phyloP scores from a whole-genome alignment of 2,329 filamentous ascomycete genomes.

The Aspergillus intermedius region DNA sequence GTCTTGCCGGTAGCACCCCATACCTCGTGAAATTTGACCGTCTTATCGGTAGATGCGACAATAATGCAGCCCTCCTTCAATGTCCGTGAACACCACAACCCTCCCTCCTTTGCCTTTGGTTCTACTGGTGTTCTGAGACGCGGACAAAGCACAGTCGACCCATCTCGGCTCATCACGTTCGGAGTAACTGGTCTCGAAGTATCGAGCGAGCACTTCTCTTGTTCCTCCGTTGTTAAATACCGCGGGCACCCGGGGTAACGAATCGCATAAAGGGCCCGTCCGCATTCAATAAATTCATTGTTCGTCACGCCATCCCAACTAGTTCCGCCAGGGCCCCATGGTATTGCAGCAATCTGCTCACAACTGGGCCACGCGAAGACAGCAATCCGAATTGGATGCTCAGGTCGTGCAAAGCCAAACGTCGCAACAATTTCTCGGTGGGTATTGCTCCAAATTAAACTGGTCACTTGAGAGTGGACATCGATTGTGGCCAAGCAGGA shows the following conservation, averaged over 20 bases:
- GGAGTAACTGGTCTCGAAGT: background rate
- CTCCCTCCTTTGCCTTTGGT: constrained; percentile 44
- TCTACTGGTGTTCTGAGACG: constrained; percentile 15
- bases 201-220: background rate
- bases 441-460: constrained; percentile 81
- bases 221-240: constrained; percentile 12
- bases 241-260: constrained; percentile 65
- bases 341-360: constrained; percentile 73
- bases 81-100: constrained; percentile 51
- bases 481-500: constrained; percentile 82
- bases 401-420: constrained; percentile 86
- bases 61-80: constrained; percentile 76
- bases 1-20: constrained; percentile 64
- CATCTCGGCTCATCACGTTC: constrained; percentile 1
- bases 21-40: constrained; percentile 91
- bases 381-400: constrained; percentile 81
- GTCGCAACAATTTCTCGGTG: constrained; percentile 84
- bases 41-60: constrained; percentile 85
- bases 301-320: constrained; percentile 21
- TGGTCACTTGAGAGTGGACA: constrained; percentile 88
- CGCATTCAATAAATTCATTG: constrained; percentile 28
- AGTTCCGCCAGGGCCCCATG: constrained; percentile 60
- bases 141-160: constrained; percentile 3
- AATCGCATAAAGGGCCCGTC: constrained; percentile 72
- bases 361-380: constrained; percentile 95